Conservation (phyloP, 1,139 yeast species). For the Meyerozyma athensensis region DNA sequence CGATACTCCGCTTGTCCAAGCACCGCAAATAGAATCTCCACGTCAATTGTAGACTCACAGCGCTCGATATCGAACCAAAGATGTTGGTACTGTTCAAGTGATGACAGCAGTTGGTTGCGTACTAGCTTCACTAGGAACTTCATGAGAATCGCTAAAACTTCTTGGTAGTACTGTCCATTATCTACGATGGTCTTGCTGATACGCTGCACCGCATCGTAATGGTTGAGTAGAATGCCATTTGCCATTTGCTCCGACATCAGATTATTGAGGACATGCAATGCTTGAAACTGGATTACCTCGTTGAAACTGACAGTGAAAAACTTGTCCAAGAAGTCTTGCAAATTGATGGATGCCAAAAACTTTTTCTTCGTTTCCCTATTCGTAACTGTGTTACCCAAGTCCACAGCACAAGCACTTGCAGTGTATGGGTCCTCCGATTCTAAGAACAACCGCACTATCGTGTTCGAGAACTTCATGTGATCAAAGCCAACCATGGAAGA, state of each 20-base stretch:
- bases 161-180: conserved; percentile 34
- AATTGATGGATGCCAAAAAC: conserved; percentile 13
- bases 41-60: neutral
- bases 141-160: conserved; percentile 23
- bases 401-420: conserved; percentile 26
- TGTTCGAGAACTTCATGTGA: conserved; percentile 12
- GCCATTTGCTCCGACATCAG: conserved; percentile 18
- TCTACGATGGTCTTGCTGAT: conserved; percentile 29
- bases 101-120: conserved; percentile 6
- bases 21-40: neutral
- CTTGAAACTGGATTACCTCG: conserved; percentile 39
- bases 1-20: neutral
- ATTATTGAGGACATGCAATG: conserved; percentile 34
- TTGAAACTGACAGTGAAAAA: conserved; percentile 22
- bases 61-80: conserved; percentile 1
- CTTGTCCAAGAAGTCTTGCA: conserved; percentile 14
- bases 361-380: conserved; percentile 15
- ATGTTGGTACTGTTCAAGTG: neutral
- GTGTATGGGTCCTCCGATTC: conserved; percentile 21
- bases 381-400: conserved; percentile 34
- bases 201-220: conserved; percentile 12
- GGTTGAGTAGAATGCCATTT: conserved; percentile 8
- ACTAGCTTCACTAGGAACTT: conserved; percentile 31
- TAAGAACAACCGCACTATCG: conserved; percentile 8
- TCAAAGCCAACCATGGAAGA: conserved; percentile 25